Evolutionary conservation across 2,329 filamentous ascomycete species (phyloP).

Genomic region (Trichoderma sp.): DNA sequence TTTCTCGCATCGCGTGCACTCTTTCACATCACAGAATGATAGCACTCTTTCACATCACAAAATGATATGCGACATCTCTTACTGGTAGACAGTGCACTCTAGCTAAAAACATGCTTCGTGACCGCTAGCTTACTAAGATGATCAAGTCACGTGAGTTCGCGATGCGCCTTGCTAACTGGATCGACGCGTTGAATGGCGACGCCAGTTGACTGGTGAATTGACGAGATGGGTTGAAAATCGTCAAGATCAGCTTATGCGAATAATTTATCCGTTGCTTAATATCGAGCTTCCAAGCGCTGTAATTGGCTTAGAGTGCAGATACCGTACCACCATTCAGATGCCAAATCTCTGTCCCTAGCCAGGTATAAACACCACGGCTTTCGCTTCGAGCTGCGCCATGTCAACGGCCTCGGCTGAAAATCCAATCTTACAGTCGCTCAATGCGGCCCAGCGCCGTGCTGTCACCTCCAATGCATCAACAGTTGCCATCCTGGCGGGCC

Average conservation of each 20-base stretch:
- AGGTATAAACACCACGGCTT: background rate
- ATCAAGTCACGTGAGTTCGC: constrained; percentile 29
- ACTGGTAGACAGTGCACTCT: background rate
- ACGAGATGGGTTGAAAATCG: background rate
- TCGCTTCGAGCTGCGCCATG: constrained; percentile 33
- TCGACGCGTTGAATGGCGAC: background rate
- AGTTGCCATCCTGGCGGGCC: constrained; percentile 68
- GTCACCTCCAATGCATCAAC: constrained; percentile 56
- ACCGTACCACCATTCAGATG: background rate
- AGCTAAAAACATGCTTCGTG: background rate
- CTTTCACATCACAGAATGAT: background rate
- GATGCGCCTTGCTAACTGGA: constrained; percentile 11
- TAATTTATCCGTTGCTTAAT: background rate
- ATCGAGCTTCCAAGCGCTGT: background rate
- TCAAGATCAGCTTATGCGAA: background rate
- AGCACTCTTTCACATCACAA: background rate
- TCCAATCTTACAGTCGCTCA: constrained; percentile 52
- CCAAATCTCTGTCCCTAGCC: background rate
- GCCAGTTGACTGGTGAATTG: background rate
- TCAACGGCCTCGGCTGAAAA: constrained; percentile 30
- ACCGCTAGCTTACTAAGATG: constrained; percentile 6
- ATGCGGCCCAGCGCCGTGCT: constrained; percentile 57
- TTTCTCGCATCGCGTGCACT: background rate
- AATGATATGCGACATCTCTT: background rate
- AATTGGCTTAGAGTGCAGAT: background rate